Percentiles rank a stretch among this genome's conserved stretches.
Conservation (phyloP, 768 basidiomycete genomes). For the Amanita rimosa region DNA sequence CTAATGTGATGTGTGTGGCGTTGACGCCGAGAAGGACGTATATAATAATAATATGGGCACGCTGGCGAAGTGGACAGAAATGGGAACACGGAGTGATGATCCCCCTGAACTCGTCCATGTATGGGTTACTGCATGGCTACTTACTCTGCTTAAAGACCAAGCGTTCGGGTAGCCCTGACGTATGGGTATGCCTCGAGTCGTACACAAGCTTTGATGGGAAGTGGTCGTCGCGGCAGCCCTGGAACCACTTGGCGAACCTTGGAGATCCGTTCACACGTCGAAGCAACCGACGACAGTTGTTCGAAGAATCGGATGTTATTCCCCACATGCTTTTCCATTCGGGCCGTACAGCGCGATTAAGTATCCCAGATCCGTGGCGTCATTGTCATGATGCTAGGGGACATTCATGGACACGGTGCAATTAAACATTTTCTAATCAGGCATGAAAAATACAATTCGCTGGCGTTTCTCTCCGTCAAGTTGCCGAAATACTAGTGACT, state of each 20-base stretch:
- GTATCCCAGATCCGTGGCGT: slow-evolving; percentile 3
- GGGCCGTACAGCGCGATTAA: slow-evolving; percentile 2
- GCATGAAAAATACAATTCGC: slow-evolving; percentile 1
- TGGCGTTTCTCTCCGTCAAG: slow-evolving; percentile 23
- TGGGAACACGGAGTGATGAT: neutral
- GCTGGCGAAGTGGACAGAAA: slow-evolving; percentile 1
- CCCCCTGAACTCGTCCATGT: neutral
- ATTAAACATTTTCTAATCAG: slow-evolving; percentile 9
- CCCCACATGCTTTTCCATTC: slow-evolving; percentile 1
- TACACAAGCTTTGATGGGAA: slow-evolving; percentile 6
- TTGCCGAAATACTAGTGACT: slow-evolving; percentile 26
- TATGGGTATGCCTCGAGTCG: neutral
- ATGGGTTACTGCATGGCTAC: neutral
- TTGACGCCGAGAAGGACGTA: neutral
- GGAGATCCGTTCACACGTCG: neutral
- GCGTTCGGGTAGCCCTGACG: neutral
- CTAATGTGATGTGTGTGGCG: neutral
- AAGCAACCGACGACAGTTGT: slow-evolving; percentile 1
- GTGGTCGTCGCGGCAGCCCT: neutral
- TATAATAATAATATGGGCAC: no score
- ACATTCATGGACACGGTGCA: slow-evolving; percentile 9
- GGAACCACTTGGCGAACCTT: slow-evolving; percentile 1
- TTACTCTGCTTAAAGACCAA: neutral
- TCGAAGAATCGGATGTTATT: slow-evolving; percentile 1
- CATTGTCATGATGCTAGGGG: slow-evolving; percentile 6